These are phyloP conservation scores for Potentilla sterilis DNA, from an alignment of 306 rosid species.

Conservation along the genomic window DNA sequence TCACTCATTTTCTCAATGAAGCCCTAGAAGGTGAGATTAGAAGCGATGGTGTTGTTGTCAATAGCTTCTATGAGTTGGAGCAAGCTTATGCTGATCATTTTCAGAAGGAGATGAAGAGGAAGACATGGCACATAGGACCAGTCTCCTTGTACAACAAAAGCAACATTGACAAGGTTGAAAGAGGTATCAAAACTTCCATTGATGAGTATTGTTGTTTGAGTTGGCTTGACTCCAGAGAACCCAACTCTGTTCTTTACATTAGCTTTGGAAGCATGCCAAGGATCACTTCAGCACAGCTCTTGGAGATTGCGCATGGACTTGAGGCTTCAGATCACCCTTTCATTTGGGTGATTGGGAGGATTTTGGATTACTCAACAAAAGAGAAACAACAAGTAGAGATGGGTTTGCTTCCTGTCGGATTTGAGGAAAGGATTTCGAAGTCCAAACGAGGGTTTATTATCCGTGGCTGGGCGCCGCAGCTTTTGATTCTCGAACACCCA, in stretches of 20 bases:
- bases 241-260: constrained; percentile 52
- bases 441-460: constrained; percentile 23
- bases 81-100: constrained; percentile 42
- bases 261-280: constrained; percentile 54
- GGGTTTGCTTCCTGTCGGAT: constrained; percentile 15
- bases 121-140: constrained; percentile 58
- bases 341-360: constrained; percentile 65
- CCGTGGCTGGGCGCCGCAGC: constrained; percentile 34
- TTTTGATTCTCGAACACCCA: constrained; percentile 24
- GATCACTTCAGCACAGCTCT: constrained; percentile 35
- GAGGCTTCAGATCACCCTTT: constrained; percentile 51
- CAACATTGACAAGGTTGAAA: constrained; percentile 35
- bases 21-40: constrained; percentile 28
- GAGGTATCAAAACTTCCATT: constrained; percentile 42
- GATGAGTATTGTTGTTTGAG: constrained; percentile 44
- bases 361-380: constrained; percentile 1
- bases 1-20: constrained; percentile 13
- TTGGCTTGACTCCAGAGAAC: constrained; percentile 52
- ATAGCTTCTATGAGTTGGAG: constrained; percentile 58
- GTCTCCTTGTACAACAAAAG: constrained; percentile 50
- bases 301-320: constrained; percentile 56
- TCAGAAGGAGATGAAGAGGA: constrained; percentile 31
- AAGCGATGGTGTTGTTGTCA: constrained; percentile 45
- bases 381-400: not conserved
- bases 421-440: constrained; percentile 19